Conservation (phyloP, 192 early-diverging fungal species). For the Gaertneriomyces semiglobifer region DNA sequence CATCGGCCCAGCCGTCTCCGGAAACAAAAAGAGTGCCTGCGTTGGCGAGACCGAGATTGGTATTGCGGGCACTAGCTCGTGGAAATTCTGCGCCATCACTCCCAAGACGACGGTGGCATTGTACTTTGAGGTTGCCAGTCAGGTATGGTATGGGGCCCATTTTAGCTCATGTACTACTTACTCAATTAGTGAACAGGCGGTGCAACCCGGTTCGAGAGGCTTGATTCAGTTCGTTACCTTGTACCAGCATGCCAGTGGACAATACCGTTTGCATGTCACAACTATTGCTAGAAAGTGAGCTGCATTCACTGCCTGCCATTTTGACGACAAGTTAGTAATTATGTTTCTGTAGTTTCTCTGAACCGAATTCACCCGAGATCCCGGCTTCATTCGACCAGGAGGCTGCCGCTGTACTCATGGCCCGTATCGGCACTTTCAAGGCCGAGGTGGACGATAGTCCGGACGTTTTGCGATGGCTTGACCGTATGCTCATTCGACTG, state of each 20-base stretch:
- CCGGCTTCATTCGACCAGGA: slow-evolving; percentile 95
- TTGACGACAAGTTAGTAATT: background rate
- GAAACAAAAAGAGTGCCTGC: slow-evolving; percentile 81
- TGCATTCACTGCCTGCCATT: slow-evolving; percentile 12
- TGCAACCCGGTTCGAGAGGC: slow-evolving; percentile 79
- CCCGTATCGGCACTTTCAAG: slow-evolving; percentile 94
- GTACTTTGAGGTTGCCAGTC: slow-evolving; percentile 96
- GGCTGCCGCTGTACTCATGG: slow-evolving; percentile 94
- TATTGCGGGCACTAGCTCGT: slow-evolving; percentile 90
- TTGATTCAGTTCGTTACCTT: slow-evolving; percentile 93
- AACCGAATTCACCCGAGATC: slow-evolving; percentile 80
- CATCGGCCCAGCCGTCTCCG: slow-evolving; percentile 92
- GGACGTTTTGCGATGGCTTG: slow-evolving; percentile 95
- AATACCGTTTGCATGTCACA: slow-evolving; percentile 87
- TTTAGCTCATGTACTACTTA: too few species aligned
- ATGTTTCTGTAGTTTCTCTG: slow-evolving; percentile 51
- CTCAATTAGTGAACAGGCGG: slow-evolving; percentile 40
- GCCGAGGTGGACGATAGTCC: slow-evolving; percentile 95
- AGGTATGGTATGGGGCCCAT: slow-evolving; percentile 32
- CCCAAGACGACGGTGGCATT: slow-evolving; percentile 81
- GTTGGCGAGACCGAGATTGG: slow-evolving; percentile 99
- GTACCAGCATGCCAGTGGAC: slow-evolving; percentile 92
- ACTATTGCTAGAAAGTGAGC: slow-evolving; percentile 85
- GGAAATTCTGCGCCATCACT: slow-evolving; percentile 89
- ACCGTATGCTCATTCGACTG: slow-evolving; percentile 96